These are phyloP conservation scores for Peniophora sp. DNA, from an alignment of 1,284 basidiomycete species.

Conservation along the genomic window DNA sequence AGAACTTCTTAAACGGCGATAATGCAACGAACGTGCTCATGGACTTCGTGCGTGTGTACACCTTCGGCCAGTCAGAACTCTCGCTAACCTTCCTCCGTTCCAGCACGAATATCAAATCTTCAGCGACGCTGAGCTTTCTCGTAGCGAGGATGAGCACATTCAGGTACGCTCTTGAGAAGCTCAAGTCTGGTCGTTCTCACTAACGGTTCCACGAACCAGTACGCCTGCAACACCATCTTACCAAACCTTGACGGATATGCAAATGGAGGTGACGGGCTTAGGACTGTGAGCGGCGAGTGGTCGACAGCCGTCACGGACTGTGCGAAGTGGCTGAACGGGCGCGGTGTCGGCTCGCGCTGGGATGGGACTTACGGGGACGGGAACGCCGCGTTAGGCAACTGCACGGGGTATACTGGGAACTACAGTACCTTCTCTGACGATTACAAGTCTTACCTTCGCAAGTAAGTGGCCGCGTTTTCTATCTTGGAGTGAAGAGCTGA, in stretches of 20 bases:
- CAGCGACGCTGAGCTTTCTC: constrained; percentile 46
- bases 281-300: constrained; percentile 72
- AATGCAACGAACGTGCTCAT: constrained; percentile 48
- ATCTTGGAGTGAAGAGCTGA: background rate
- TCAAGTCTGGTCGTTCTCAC: constrained; percentile 1
- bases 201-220: background rate
- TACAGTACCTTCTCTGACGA: constrained; percentile 47
- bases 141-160: constrained; percentile 50
- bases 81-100: constrained; percentile 3
- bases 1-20: constrained; percentile 49
- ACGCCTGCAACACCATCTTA: constrained; percentile 14
- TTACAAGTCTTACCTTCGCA: constrained; percentile 58
- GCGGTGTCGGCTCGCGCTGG: constrained; percentile 67
- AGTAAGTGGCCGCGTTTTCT: constrained; percentile 32
- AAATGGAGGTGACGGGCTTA: constrained; percentile 37
- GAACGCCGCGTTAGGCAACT: constrained; percentile 44
- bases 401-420: constrained; percentile 53
- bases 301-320: constrained; percentile 77
- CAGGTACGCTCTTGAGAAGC: constrained; percentile 24
- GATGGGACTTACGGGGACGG: constrained; percentile 41
- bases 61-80: background rate
- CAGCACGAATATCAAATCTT: constrained; percentile 83
- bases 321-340: constrained; percentile 68
- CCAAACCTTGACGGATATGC: constrained; percentile 27
- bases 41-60: constrained; percentile 42